Conservation (phyloP, 169 alveolate genomes). For the Cyclospora cayetanensis region DNA sequence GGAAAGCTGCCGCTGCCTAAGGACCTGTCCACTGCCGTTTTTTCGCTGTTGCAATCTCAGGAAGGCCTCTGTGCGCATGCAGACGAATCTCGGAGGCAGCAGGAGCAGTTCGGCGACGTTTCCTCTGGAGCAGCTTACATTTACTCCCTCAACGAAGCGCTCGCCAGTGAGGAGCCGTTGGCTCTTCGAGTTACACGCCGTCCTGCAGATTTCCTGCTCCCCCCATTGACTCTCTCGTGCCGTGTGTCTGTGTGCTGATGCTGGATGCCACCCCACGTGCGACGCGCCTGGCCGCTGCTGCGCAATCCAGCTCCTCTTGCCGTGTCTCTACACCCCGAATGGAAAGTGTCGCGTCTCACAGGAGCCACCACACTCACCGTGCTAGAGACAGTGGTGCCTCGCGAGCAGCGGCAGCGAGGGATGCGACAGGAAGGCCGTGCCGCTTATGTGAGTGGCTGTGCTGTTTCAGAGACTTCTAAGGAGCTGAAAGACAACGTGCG, state of each 20-base stretch:
- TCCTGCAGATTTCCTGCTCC: too few relatives aligned
- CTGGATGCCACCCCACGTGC: too few relatives aligned
- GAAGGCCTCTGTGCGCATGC: conserved; percentile 5
- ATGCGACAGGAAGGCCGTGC: not conserved
- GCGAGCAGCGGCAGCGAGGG: not conserved
- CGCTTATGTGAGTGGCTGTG: not conserved
- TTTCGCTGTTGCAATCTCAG: conserved; percentile 21
- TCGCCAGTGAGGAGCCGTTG: not conserved
- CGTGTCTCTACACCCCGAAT: too few relatives aligned
- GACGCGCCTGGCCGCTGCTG: too few relatives aligned
- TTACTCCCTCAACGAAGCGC: not conserved
- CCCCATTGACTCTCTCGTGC: too few relatives aligned
- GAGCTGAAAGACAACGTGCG: conserved; percentile 10
- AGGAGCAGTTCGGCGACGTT: not conserved
- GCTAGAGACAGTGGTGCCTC: not conserved
- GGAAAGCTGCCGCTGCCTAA: too few relatives aligned
- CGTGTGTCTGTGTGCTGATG: too few relatives aligned
- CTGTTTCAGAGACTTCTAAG: not conserved
- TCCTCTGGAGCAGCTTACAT: conserved; percentile 1
- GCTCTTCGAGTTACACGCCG: not conserved
- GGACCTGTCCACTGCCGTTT: not conserved
- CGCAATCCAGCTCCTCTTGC: too few relatives aligned
- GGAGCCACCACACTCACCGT: not conserved
- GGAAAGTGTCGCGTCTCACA: too few relatives aligned
- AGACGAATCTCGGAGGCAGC: not conserved